Base-by-base conservation (phyloP, 305 asterid species). In the Rubia occidens region DNA sequence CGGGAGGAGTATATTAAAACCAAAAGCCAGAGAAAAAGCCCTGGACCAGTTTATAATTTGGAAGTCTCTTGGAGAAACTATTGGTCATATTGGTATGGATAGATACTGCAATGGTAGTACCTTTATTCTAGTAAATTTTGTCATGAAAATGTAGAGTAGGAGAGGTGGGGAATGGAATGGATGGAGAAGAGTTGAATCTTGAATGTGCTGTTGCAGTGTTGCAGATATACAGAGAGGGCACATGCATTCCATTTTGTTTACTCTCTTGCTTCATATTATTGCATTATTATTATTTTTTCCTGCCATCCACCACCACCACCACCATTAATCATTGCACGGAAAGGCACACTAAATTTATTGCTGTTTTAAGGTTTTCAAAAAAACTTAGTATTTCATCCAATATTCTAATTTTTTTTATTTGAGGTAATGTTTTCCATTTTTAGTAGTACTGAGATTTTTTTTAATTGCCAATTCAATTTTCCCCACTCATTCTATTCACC, bases 221-320 rank as follows among this genome's bases (percentile, higher is more conserved):
- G 73, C 67, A 66, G 76, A 66, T 40, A 65, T 42, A 72, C 63
- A 72, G 73, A 68, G 5, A 47, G 20, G 17, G 71, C 79, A 82
- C 80, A 71, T 79, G 81, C 78, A 76, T 69, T 72, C 70, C 66
- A 72, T 69, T 71, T 71, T 55, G 67, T 65, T 69, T 67, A 69
- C 29, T 26, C 29, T 26, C 29, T 26, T 26, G 29, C 29, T 26
- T 26, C 29, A 29, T 24, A 4, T 39, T 47, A 64, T 53, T 69
- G 35, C 43, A 18, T 59, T 45, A 59, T 64, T 9, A 21, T 56
- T 39, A n/a, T 1, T 59, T 26, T 49, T 65, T 17, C 64, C 63
- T 45, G 66, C 69, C 74, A 62, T 76, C 47, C 0, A 29, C 32
- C 2, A 29, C 32, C 32, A 20, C 70, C 72, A 72, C 70, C 70